Base-by-base conservation (phyloP, 768 basidiomycete genomes). In the Phylloporus arenicola region DNA sequence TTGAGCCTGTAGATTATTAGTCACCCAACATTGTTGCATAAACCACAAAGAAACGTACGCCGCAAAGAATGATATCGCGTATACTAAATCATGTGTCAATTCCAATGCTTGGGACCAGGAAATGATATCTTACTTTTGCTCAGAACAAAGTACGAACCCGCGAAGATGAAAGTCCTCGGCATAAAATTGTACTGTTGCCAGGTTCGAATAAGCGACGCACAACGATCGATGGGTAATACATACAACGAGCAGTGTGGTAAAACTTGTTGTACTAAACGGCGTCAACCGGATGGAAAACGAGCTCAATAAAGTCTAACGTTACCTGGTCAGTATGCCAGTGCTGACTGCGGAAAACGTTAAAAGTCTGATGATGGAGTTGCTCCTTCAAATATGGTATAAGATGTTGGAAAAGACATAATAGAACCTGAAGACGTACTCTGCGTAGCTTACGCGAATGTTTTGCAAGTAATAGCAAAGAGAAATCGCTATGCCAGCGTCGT, bases 261-360 rank as follows among this genome's bases (percentile, higher is more conserved):
- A 49, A 55, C 80, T 66, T 45, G 56, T 19, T 13, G 67, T 55
- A 42, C 65, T 66, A 50, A 11, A 44, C 35, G 22, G 19, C 19
- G 31, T 59, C 37, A 54, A 30, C 19, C 24, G 11, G 27, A 14
- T 19, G 9, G 14, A 42, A 38, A 34, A 22, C 11, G 44, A 34
- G 12, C 31, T 13, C 33, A 29, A 31, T 20, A 16, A 19, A 8
- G 12, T 10, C 19, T 4, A 38, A 56, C 52, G 44, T 11, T 57
- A 79, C 83, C 80, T 80, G n/a, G 84, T 85, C 33, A 87, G 46
- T 6, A 71, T 68, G 17, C 83, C 83, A 0, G 82, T 84, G 53
- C 80, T 82, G 37, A 85, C 66, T 14, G 83, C 81, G 51, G 83
- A 83, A n/a, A 80, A 57, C 8, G 71, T 79, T 27, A 86, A 65